Percentiles rank a stretch among this genome's conserved stretches.
Evolutionary conservation across 164 flowering plant genomes (phyloP).

Genomic region (Magnolia changhungtana): DNA sequence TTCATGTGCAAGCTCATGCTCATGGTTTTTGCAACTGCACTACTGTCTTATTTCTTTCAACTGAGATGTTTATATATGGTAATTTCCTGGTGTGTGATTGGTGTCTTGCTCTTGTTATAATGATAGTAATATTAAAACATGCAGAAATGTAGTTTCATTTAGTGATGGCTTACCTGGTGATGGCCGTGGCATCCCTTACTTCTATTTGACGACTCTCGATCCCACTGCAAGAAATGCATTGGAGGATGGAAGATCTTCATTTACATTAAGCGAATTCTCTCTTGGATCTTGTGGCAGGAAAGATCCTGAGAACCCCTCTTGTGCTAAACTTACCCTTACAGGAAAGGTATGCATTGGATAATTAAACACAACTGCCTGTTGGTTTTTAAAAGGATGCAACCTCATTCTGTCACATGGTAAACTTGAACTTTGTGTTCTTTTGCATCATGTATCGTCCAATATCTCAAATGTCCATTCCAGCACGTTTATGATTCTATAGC

Average conservation of each 20-base stretch:
- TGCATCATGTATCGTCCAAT: not conserved
- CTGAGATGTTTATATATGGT: not conserved
- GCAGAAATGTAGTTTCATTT: conserved; percentile 94
- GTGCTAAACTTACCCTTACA: conserved; percentile 82
- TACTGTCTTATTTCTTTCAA: not conserved
- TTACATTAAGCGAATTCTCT: conserved; percentile 74
- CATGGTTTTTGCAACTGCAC: not conserved
- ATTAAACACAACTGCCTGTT: not conserved
- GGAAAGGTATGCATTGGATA: conserved; percentile 67
- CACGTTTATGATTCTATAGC: not conserved
- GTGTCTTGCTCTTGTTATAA: conserved; percentile 2
- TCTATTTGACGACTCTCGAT: conserved; percentile 88
- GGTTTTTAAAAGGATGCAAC: not conserved
- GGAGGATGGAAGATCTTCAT: conserved; percentile 69
- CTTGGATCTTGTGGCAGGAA: conserved; percentile 78
- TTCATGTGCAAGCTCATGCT: not conserved
- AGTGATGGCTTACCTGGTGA: conserved; percentile 83
- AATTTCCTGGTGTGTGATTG: not conserved
- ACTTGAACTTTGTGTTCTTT: not conserved
- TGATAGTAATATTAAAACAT: conserved; percentile 10
- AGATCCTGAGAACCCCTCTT: conserved; percentile 90
- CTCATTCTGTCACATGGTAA: not conserved
- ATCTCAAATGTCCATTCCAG: not conserved
- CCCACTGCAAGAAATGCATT: conserved; percentile 85
- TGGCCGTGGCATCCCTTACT: conserved; percentile 85